These are phyloP conservation scores for Calcarisporium arbuscula DNA, from an alignment of 2,329 filamentous ascomycete genomes.

Conservation along the genomic window DNA sequence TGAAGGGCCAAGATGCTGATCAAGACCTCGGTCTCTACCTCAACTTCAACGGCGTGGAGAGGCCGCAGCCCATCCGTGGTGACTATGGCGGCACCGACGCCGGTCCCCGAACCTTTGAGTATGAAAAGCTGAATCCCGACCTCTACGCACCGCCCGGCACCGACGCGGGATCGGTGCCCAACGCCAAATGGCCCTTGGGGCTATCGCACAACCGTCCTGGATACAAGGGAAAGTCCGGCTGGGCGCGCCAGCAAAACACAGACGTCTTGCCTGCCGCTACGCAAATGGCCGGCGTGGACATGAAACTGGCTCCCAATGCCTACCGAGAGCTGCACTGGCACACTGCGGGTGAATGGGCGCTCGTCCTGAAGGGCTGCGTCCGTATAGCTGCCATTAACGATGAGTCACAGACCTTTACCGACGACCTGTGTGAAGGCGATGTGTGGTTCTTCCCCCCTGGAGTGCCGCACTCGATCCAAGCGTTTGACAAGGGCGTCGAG, in stretches of 20 bases:
- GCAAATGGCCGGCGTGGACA: slow-evolving; percentile 52
- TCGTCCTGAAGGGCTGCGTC: slow-evolving; percentile 47
- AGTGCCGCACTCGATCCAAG: slow-evolving; percentile 47
- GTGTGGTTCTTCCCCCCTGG: slow-evolving; percentile 49
- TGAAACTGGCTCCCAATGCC: slow-evolving; percentile 49
- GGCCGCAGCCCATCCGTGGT: slow-evolving; percentile 51
- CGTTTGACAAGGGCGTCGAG: slow-evolving; percentile 47
- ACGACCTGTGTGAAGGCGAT: slow-evolving; percentile 32
- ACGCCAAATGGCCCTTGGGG: slow-evolving; percentile 49
- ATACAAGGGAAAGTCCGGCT: slow-evolving; percentile 37
- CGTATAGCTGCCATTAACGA: slow-evolving; percentile 46
- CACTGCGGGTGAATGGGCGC: slow-evolving; percentile 44
- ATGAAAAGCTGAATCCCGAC: slow-evolving; percentile 50
- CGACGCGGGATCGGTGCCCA: slow-evolving; percentile 40
- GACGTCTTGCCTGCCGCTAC: slow-evolving; percentile 42
- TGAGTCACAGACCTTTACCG: slow-evolving; percentile 38
- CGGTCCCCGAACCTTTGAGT: slow-evolving; percentile 42
- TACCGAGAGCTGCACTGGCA: slow-evolving; percentile 62
- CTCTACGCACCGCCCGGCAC: slow-evolving; percentile 47
- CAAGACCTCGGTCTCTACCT: slow-evolving; percentile 44
- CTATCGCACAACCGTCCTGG: slow-evolving; percentile 44
- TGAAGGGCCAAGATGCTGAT: slow-evolving; percentile 44
- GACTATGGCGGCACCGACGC: slow-evolving; percentile 42
- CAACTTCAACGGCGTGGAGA: slow-evolving; percentile 43
- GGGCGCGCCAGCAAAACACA: slow-evolving; percentile 48